phyloP scores from a whole-genome alignment of 1,139 yeast genomes.

The Yamadazyma oceani region DNA sequence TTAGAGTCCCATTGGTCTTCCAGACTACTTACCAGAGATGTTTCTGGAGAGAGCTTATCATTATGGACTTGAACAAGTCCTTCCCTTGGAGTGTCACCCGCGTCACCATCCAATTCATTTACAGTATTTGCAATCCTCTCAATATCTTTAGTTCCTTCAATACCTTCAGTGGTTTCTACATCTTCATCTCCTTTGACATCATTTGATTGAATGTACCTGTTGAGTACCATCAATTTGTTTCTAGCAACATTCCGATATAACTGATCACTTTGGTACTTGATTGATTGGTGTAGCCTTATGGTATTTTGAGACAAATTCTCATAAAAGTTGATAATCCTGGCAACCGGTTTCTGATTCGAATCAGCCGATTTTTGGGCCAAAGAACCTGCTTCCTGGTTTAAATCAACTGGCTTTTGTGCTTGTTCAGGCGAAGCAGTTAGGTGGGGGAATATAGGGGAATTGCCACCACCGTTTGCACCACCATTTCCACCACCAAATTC shows the following conservation, averaged over 20 bases:
- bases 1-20: too few species aligned
- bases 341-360: slow-evolving; percentile 7
- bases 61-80: neutral
- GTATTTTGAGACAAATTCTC: slow-evolving; percentile 24
- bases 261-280: slow-evolving; percentile 26
- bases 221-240: neutral
- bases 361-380: too few species aligned
- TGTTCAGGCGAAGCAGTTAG: neutral
- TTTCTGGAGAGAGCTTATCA: neutral
- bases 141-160: too few species aligned
- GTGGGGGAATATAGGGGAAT: neutral
- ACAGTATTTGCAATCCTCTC: too few species aligned
- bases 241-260: slow-evolving; percentile 19
- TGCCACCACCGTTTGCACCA: neutral
- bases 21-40: too few species aligned
- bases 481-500: too few species aligned
- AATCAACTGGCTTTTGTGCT: too few species aligned
- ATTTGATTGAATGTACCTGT: neutral
- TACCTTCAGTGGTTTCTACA: neutral
- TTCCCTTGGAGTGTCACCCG: neutral
- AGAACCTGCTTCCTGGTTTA: too few species aligned
- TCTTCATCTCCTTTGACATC: neutral
- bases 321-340: slow-evolving; percentile 24
- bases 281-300: slow-evolving; percentile 22
- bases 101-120: neutral